Conservation (phyloP, 805 yeast species). For the Candida palmyrensis region DNA sequence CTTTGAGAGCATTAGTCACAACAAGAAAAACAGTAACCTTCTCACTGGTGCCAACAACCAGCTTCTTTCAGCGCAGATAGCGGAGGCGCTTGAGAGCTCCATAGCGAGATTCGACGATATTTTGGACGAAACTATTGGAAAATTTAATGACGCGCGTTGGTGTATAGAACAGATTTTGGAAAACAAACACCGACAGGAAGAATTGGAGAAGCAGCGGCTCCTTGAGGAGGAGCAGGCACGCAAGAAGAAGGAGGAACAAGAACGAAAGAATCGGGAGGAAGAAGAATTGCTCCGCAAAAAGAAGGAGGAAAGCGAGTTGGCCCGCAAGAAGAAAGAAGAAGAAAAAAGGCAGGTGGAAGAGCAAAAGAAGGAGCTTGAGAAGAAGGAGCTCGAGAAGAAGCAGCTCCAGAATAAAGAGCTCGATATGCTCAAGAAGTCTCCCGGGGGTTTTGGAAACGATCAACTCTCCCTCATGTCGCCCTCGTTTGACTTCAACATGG, state of each 20-base stretch:
- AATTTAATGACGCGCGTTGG: constrained; percentile 41
- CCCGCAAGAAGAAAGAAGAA: constrained; percentile 14
- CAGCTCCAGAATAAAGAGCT: constrained; percentile 10
- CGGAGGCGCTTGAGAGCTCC: constrained; percentile 27
- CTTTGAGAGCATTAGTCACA: constrained; percentile 37
- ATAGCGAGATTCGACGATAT: constrained; percentile 36
- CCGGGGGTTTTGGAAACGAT: too few species aligned
- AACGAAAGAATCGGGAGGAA: constrained; percentile 9
- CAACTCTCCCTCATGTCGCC: too few species aligned
- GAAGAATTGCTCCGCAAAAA: constrained; percentile 14
- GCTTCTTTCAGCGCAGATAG: constrained; percentile 32
- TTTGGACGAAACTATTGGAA: constrained; percentile 36
- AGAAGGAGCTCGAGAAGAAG: constrained; percentile 5
- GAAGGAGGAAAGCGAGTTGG: constrained; percentile 12
- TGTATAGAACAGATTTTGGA: constrained; percentile 39
- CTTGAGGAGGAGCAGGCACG: constrained; percentile 23
- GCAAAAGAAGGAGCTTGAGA: constrained; percentile 8
- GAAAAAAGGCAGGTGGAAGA: constrained; percentile 11
- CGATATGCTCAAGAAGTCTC: too few species aligned
- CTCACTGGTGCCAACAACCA: constrained; percentile 39
- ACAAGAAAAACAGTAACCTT: constrained; percentile 35
- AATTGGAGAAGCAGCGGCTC: constrained; percentile 25
- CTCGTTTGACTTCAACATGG: constrained; percentile 23
- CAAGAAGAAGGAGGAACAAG: constrained; percentile 16
- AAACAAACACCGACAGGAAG: constrained; percentile 37